A percentile compares a stretch with the other conserved stretches of the same genome.
Evolutionary conservation across 1,284 basidiomycete species (phyloP).

Genomic region (Hypsizygus ulmarius): DNA sequence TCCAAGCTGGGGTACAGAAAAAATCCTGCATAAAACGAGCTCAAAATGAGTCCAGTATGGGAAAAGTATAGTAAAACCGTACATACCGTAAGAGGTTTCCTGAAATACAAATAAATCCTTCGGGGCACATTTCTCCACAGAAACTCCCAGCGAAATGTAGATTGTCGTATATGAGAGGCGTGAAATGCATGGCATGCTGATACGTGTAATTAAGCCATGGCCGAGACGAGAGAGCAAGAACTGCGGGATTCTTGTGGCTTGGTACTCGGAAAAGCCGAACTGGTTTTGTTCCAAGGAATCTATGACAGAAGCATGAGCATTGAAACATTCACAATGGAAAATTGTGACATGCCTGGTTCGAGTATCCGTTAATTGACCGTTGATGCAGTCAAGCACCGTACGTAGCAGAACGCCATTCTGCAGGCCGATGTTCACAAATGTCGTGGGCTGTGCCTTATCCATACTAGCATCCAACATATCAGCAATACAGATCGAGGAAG

Average conservation of each 20-base stretch:
- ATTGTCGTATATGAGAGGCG: slow-evolving; percentile 94
- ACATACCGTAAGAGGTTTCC: slow-evolving; percentile 83
- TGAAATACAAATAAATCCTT: slow-evolving; percentile 94
- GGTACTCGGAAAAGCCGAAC: slow-evolving; percentile 85
- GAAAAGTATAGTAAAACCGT: slow-evolving; percentile 42
- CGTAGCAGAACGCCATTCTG: slow-evolving; percentile 94
- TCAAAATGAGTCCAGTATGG: slow-evolving; percentile 5
- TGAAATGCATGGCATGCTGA: slow-evolving; percentile 95
- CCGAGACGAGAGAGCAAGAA: slow-evolving; percentile 91
- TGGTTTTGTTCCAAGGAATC: slow-evolving; percentile 95
- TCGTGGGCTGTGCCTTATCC: slow-evolving; percentile 92
- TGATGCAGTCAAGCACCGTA: slow-evolving; percentile 93
- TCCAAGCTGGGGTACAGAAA: slow-evolving; percentile 93
- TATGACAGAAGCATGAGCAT: slow-evolving; percentile 27
- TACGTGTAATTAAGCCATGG: slow-evolving; percentile 98
- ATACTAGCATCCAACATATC: slow-evolving; percentile 97
- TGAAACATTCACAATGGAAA: neutral
- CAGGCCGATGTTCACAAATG: slow-evolving; percentile 98
- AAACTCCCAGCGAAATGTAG: slow-evolving; percentile 97
- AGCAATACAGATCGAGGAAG: slow-evolving; percentile 94
- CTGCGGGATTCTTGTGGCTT: slow-evolving; percentile 85
- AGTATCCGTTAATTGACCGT: slow-evolving; percentile 94
- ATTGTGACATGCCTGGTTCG: slow-evolving; percentile 50
- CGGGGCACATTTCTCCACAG: slow-evolving; percentile 93
- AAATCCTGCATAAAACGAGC: slow-evolving; percentile 65